A percentile compares a stretch with the other conserved stretches of the same genome.
These are phyloP conservation scores for Taiozyma sp. DNA, from an alignment of 1,139 yeast species.

Conservation along the genomic window DNA sequence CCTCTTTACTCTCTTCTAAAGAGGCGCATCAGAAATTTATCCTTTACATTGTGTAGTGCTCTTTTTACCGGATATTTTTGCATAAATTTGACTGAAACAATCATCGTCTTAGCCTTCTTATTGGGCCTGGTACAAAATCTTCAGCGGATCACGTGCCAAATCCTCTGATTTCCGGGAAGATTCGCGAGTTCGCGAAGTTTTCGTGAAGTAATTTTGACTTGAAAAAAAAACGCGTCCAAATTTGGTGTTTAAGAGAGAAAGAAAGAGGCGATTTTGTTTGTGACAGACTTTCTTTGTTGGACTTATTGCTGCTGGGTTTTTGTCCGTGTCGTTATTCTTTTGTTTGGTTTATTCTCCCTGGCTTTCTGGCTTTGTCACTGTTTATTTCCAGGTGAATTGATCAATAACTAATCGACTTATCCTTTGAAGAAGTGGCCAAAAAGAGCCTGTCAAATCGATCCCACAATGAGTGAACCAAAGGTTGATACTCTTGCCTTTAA, in stretches of 20 bases:
- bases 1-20: too few species aligned
- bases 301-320: not conserved
- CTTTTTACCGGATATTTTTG: too few species aligned
- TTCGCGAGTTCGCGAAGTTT: too few species aligned
- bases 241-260: not conserved
- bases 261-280: not conserved
- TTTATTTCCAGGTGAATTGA: not conserved
- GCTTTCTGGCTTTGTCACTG: not conserved
- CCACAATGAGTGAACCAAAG: slow-evolving; percentile 27
- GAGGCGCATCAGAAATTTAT: not conserved
- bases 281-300: not conserved
- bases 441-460: not conserved
- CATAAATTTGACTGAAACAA: too few species aligned
- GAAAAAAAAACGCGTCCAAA: not conserved
- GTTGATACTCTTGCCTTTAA: slow-evolving; percentile 39
- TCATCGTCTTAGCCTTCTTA: too few species aligned
- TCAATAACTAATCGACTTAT: not conserved
- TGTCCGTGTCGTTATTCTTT: not conserved
- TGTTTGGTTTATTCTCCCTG: not conserved
- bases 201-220: too few species aligned
- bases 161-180: too few species aligned
- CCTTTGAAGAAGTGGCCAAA: not conserved
- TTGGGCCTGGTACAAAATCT: too few species aligned
- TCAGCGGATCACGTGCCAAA: too few species aligned
- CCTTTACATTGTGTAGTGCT: too few species aligned